Evolutionary conservation across 2,329 filamentous ascomycete genomes (phyloP).

Genomic region (Biscogniauxia marginata): DNA sequence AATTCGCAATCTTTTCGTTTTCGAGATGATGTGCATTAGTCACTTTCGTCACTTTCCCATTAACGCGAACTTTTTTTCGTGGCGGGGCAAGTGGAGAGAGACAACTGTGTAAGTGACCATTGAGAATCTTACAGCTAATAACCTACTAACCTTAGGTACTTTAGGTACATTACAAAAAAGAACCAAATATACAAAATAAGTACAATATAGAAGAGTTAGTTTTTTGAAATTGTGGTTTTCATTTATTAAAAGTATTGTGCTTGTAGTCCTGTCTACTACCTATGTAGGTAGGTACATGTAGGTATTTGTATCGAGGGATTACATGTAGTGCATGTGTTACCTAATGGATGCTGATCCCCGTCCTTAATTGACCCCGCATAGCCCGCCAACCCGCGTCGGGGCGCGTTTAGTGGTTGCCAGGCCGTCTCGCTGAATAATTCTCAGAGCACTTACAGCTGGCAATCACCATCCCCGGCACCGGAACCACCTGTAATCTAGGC

Average conservation of each 20-base stretch:
- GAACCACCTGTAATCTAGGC: background rate
- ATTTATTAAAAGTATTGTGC: too few relatives aligned
- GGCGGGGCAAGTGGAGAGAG: background rate
- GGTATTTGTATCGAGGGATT: too few relatives aligned
- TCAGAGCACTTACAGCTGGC: background rate
- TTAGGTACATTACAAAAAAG: too few relatives aligned
- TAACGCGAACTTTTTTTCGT: background rate
- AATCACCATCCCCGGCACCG: background rate
- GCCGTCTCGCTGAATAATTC: constrained; percentile 11
- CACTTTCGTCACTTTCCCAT: background rate
- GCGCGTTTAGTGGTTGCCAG: constrained; percentile 27
- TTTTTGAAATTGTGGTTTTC: too few relatives aligned
- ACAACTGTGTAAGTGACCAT: too few relatives aligned
- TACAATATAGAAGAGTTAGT: too few relatives aligned
- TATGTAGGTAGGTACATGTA: too few relatives aligned
- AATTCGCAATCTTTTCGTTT: background rate
- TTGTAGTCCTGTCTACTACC: too few relatives aligned
- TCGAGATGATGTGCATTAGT: background rate
- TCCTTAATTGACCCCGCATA: constrained; percentile 8
- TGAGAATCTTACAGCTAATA: too few relatives aligned
- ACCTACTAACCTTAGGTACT: too few relatives aligned
- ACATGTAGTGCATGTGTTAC: background rate
- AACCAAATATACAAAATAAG: too few relatives aligned
- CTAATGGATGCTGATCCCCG: background rate
- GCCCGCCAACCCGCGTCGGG: constrained; percentile 13